Base-by-base conservation (phyloP, 2,329 filamentous ascomycete genomes). In the Albifimbria verrucaria region DNA sequence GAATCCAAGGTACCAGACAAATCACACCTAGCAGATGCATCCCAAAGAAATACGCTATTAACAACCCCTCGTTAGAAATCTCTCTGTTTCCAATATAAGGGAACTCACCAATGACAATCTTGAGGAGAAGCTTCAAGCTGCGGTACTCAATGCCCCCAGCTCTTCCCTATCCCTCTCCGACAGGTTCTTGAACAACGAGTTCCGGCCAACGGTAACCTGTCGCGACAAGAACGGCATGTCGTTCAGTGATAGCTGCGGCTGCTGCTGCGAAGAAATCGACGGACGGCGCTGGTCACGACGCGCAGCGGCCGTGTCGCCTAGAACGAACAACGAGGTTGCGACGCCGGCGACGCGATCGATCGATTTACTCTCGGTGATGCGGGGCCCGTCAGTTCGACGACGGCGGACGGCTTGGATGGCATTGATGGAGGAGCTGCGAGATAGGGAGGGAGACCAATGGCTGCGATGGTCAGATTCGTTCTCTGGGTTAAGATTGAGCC, bases 141-240 rank as follows among this genome's bases (percentile, higher is more conserved):
- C 76, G 71, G 43, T 81, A 81, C 59, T 81, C 79, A 32, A 80
- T 75, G 1, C 78, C 79, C 78, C 78, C 0, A 81, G 65, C n/a
- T 68, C 65, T 52, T 78, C 73, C 5, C 72, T 63, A 44, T 76
- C 74, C 18, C 69, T 57, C 0, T 65, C 62, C 1, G 70, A 70
- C 48, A 80, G 43, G 48, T 78, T 74, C 25, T 70, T 55, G 26
- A 80, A 79, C 23, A 70, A 62, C 1, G 74, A 77, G 53, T 79
- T 79, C 2, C 74, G 66, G 1, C 76, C 75, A 5, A 79, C 56
- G 1, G 73, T 76, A 3, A 70, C 71, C 32, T 72, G 68, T 18
- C 69, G 66, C 4, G 74, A 78, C 1, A 79, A 63, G 22, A 68
- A 62, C 0, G 75, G 72, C 47, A 74, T 63, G 47, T 71, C 57